phyloP scores from a whole-genome alignment of 352 stramenopile species.

The Globisporangium uncinulatum region DNA sequence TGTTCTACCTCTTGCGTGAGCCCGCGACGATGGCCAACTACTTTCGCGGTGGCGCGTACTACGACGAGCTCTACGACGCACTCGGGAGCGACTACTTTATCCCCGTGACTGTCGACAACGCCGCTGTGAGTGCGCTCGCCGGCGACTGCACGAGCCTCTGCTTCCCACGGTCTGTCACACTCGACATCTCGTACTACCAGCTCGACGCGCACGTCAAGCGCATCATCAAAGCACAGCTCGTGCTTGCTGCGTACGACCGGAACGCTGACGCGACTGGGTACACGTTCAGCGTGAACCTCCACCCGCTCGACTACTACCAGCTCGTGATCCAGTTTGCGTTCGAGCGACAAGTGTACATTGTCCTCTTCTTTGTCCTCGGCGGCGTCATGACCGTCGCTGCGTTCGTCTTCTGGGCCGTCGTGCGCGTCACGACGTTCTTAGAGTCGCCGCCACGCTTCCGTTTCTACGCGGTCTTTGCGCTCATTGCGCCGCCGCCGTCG shows the following conservation, averaged over 20 bases:
- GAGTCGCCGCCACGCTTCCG: conserved; percentile 89
- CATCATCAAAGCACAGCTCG: conserved; percentile 87
- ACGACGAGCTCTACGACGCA: conserved; percentile 47
- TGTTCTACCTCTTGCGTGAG: conserved; percentile 92
- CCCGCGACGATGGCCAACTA: conserved; percentile 90
- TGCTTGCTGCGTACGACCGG: conserved; percentile 93
- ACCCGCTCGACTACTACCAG: conserved; percentile 93
- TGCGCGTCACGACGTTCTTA: conserved; percentile 88
- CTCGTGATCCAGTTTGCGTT: conserved; percentile 97
- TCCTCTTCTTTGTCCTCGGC: conserved; percentile 93
- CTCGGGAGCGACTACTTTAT: conserved; percentile 92
- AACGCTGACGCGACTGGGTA: conserved; percentile 85
- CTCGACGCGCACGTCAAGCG: conserved; percentile 86
- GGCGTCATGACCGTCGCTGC: conserved; percentile 71
- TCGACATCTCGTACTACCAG: conserved; percentile 96
- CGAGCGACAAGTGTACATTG: conserved; percentile 88
- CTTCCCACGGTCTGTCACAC: conserved; percentile 89
- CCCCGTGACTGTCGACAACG: conserved; percentile 89
- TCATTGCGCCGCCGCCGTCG: conserved; percentile 87
- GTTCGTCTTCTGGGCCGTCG: conserved; percentile 88
- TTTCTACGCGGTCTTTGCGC: conserved; percentile 89
- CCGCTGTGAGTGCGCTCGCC: conserved; percentile 58
- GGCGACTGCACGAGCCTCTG: conserved; percentile 89
- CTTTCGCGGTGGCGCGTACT: conserved; percentile 60
- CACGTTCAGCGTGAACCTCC: conserved; percentile 89